Evolutionary conservation across 805 yeast species (phyloP).

Genomic region (Maudiozyma bulderi): DNA sequence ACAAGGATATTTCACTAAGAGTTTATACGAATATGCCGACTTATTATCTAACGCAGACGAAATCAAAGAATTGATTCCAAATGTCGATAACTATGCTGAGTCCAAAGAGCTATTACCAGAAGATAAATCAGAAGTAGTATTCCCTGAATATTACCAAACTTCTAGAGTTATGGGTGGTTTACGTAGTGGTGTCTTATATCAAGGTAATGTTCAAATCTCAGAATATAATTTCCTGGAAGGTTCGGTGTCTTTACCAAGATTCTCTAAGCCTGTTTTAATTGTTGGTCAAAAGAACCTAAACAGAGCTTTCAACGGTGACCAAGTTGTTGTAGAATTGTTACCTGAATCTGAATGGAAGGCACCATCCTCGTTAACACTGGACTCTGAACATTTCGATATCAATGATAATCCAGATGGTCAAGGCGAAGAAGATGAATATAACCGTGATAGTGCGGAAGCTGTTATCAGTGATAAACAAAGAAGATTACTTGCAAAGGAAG

Average conservation of each 20-base stretch:
- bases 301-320: slow-evolving; percentile 86
- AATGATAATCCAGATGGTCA: slow-evolving; percentile 50
- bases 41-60: slow-evolving; percentile 62
- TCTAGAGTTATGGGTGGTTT: slow-evolving; percentile 87
- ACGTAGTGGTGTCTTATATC: slow-evolving; percentile 76
- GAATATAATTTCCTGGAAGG: slow-evolving; percentile 88
- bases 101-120: slow-evolving; percentile 10
- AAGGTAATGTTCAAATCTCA: slow-evolving; percentile 72
- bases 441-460: slow-evolving; percentile 34
- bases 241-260: slow-evolving; percentile 56
- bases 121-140: slow-evolving; percentile 43
- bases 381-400: slow-evolving; percentile 56
- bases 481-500: slow-evolving; percentile 64
- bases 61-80: slow-evolving; percentile 70
- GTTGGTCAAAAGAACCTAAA: slow-evolving; percentile 79
- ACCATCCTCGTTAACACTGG: slow-evolving; percentile 71
- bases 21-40: slow-evolving; percentile 62
- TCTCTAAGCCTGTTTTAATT: slow-evolving; percentile 72
- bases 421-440: slow-evolving; percentile 32
- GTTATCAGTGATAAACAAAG: slow-evolving; percentile 38
- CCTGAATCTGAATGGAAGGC: slow-evolving; percentile 83
- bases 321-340: slow-evolving; percentile 79
- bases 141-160: slow-evolving; percentile 68
- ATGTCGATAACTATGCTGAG: slow-evolving; percentile 30
- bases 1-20: slow-evolving; percentile 45